A percentile compares a stretch with the other conserved stretches of the same genome.
Conservation (phyloP, 1,139 yeast species). For the Geotrichum histeridarum region DNA sequence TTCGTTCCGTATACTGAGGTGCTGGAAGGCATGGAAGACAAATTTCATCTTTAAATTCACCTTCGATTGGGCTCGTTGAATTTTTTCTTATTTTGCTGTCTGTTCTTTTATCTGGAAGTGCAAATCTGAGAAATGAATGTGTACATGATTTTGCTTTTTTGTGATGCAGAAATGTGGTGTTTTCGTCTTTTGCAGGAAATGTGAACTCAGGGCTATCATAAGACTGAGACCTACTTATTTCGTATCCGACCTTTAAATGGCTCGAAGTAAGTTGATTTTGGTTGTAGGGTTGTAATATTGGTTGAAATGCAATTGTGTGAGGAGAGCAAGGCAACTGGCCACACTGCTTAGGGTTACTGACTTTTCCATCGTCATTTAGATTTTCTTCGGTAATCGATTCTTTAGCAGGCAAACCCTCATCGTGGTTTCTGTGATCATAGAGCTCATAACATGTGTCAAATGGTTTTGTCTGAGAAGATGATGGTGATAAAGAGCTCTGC, state of each 20-base stretch:
- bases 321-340: too few relatives aligned
- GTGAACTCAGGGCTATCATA: conserved; percentile 20
- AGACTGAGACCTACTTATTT: conserved; percentile 6
- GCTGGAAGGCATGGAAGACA: conserved; percentile 97
- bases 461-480: not conserved
- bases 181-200: not conserved
- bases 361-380: too few relatives aligned
- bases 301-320: too few relatives aligned
- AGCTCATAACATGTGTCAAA: conserved; percentile 20
- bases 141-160: conserved; percentile 19
- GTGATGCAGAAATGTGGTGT: not conserved
- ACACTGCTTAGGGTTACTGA: too few relatives aligned
- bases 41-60: conserved; percentile 92
- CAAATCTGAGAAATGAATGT: not conserved
- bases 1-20: conserved; percentile 52
- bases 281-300: too few relatives aligned
- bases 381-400: not conserved
- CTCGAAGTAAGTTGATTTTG: too few relatives aligned
- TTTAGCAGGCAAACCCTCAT: conserved; percentile 30
- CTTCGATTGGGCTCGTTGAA: conserved; percentile 32
- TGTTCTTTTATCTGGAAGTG: not conserved
- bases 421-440: conserved; percentile 34
- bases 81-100: conserved; percentile 22
- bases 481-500: not conserved
- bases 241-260: not conserved